These are phyloP conservation scores for Lasiodiplodia hormozganensis DNA, from an alignment of 2,329 filamentous ascomycete species.

Conservation along the genomic window DNA sequence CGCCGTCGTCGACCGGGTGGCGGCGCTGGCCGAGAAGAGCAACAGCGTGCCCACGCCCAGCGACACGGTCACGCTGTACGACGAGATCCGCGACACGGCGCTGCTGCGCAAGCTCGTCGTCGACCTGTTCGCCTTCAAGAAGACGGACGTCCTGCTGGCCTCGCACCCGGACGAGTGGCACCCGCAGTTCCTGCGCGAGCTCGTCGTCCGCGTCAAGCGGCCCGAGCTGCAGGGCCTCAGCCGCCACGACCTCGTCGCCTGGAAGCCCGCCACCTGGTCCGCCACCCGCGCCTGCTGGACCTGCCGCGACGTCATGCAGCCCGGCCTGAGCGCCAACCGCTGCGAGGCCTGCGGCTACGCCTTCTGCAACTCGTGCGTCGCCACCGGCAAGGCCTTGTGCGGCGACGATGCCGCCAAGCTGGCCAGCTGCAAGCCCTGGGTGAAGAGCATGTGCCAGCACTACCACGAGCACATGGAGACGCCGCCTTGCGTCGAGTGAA, in stretches of 20 bases:
- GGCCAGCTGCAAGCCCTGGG: slow-evolving; percentile 49
- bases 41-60: slow-evolving; percentile 58
- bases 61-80: slow-evolving; percentile 58
- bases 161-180: slow-evolving; percentile 57
- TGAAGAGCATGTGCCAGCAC: slow-evolving; percentile 42
- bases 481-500: slow-evolving; percentile 38
- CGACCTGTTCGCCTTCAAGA: slow-evolving; percentile 61
- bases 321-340: slow-evolving; percentile 43
- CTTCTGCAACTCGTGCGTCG: slow-evolving; percentile 51
- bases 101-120: slow-evolving; percentile 52
- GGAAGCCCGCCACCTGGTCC: slow-evolving; percentile 45
- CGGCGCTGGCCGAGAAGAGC: slow-evolving; percentile 54
- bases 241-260: slow-evolving; percentile 50
- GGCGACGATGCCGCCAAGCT: slow-evolving; percentile 31
- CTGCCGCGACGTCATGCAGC: slow-evolving; percentile 49
- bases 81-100: slow-evolving; percentile 48
- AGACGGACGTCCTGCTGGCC: slow-evolving; percentile 56
- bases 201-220: slow-evolving; percentile 55
- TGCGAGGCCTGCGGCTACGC: slow-evolving; percentile 52
- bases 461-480: slow-evolving; percentile 50
- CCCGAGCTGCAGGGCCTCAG: slow-evolving; percentile 51
- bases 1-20: slow-evolving; percentile 51
- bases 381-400: slow-evolving; percentile 36
- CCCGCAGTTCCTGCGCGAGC: slow-evolving; percentile 54
- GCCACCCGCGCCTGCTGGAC: slow-evolving; percentile 46